A percentile compares a stretch with the other conserved stretches of the same genome.
Conservation (phyloP, 2,329 filamentous ascomycete species). For the Colletotrichum tamarilloi region DNA sequence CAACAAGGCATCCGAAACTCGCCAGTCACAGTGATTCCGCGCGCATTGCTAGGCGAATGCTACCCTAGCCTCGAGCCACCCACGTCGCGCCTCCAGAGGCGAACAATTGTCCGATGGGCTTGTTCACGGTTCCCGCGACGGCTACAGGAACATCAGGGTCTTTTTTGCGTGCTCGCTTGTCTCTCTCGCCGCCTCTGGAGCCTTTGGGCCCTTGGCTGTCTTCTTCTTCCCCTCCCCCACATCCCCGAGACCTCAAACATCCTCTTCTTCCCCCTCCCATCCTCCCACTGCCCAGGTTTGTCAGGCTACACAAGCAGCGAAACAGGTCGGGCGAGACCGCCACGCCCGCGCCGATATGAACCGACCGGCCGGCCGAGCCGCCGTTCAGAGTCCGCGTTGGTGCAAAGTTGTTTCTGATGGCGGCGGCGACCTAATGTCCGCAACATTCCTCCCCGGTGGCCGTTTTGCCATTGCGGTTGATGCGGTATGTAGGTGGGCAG, state of each 20-base stretch:
- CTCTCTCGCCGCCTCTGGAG: too few relatives aligned
- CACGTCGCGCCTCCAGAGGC: neutral
- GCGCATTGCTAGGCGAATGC: slow-evolving; percentile 1
- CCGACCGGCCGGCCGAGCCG: neutral
- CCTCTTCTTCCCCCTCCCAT: too few relatives aligned
- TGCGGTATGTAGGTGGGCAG: neutral
- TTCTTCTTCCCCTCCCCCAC: neutral
- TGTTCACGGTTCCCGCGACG: neutral
- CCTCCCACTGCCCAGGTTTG: too few relatives aligned
- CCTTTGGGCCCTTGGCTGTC: neutral
- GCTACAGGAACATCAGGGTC: neutral
- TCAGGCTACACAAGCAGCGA: neutral
- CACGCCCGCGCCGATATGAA: slow-evolving; percentile 3
- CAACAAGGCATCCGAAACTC: slow-evolving; percentile 3
- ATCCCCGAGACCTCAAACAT: neutral
- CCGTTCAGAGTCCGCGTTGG: neutral
- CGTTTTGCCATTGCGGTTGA: neutral
- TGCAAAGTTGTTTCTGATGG: neutral
- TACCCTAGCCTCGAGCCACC: neutral
- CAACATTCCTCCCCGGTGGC: neutral
- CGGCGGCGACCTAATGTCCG: neutral
- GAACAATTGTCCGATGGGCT: slow-evolving; percentile 5
- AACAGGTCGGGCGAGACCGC: slow-evolving; percentile 10
- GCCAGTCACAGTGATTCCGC: neutral
- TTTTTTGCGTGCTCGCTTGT: neutral